These are phyloP conservation scores for Yarrowia sp. DNA, from an alignment of 805 yeast species.

Conservation along the genomic window DNA sequence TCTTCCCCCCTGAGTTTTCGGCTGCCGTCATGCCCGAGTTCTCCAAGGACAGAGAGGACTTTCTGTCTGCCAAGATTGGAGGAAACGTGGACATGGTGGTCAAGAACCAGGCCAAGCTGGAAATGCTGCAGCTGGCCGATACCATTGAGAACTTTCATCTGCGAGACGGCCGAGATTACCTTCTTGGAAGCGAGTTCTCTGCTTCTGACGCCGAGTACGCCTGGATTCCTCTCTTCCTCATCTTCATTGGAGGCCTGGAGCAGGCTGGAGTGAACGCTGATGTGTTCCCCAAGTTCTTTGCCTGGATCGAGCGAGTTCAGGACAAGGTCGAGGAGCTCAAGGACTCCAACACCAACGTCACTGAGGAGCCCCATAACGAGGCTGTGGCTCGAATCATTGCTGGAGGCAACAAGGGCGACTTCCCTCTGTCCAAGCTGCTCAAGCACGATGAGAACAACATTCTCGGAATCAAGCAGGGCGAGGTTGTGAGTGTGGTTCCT, in stretches of 20 bases:
- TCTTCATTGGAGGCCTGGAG: constrained; percentile 21
- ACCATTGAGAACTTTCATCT: constrained; percentile 21
- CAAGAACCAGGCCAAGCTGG: constrained; percentile 20
- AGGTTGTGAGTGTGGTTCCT: constrained; percentile 12
- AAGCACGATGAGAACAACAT: constrained; percentile 13
- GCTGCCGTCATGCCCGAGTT: constrained; percentile 6
- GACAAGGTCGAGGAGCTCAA: constrained; percentile 4
- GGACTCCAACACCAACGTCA: constrained; percentile 1
- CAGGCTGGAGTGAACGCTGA: constrained; percentile 14
- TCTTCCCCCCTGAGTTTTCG: constrained; percentile 15
- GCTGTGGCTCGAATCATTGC: constrained; percentile 3
- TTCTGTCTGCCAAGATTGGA: neutral
- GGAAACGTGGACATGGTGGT: neutral
- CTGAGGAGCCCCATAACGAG: constrained; percentile 7
- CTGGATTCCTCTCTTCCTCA: constrained; percentile 18
- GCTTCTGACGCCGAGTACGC: constrained; percentile 15
- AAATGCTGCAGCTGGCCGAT: constrained; percentile 18
- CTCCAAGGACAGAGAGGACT: constrained; percentile 20
- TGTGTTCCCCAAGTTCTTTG: constrained; percentile 23
- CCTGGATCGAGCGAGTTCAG: constrained; percentile 20
- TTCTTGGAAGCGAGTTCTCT: constrained; percentile 12
- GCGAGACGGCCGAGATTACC: constrained; percentile 11
- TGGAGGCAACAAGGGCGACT: constrained; percentile 20
- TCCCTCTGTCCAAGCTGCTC: constrained; percentile 22
- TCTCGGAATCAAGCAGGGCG: neutral